Conservation (phyloP, 768 basidiomycete species). For the Holtermannia corniformis region DNA sequence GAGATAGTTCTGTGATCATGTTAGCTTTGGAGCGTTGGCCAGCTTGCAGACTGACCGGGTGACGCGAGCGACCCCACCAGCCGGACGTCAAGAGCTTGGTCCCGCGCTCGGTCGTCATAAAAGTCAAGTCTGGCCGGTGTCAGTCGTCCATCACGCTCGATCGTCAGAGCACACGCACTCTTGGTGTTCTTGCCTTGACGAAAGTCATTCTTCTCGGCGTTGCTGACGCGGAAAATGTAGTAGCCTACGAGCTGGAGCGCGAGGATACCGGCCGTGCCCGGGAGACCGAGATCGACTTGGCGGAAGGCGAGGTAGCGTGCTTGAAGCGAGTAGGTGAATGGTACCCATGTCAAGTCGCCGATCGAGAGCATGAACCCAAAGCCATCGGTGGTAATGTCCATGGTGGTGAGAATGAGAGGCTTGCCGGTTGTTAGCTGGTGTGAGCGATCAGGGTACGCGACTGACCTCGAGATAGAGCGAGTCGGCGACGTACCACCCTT, state of each 20-base stretch:
- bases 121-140: conserved; percentile 55
- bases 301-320: conserved; percentile 90
- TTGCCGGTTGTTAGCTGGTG: conserved; percentile 38
- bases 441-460: not conserved
- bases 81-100: conserved; percentile 86
- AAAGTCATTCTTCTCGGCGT: conserved; percentile 93
- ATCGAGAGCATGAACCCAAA: conserved; percentile 97
- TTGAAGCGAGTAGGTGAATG: conserved; percentile 87
- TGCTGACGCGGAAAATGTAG: conserved; percentile 80
- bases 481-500: conserved; percentile 77
- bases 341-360: conserved; percentile 88
- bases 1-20: conserved; percentile 34
- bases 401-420: conserved; percentile 83
- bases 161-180: conserved; percentile 48
- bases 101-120: conserved; percentile 70
- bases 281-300: conserved; percentile 63
- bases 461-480: conserved; percentile 79
- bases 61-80: conserved; percentile 92
- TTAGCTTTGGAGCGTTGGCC: no score
- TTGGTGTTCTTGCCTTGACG: conserved; percentile 88
- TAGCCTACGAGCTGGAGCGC: conserved; percentile 63
- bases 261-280: conserved; percentile 53
- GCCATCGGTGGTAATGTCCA: conserved; percentile 96
- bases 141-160: not conserved
- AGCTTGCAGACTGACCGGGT: conserved; percentile 56